Conservation (phyloP, 2,329 filamentous ascomycete species). For the Ascochyta rabiei region DNA sequence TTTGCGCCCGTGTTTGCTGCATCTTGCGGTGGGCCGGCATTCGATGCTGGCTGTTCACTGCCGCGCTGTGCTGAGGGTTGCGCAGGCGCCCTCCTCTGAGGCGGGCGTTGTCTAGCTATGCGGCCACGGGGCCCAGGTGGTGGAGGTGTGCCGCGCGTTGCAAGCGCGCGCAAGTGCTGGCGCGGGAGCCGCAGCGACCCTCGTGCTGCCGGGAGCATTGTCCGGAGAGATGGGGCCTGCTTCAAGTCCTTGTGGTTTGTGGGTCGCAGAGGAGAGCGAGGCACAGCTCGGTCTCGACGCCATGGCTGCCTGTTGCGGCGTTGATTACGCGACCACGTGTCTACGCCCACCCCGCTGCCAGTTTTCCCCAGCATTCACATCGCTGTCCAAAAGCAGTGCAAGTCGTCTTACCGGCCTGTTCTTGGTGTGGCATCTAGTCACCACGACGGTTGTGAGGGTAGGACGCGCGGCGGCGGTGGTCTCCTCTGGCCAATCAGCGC, state of each 20-base stretch:
- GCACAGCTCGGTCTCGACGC: too few relatives aligned
- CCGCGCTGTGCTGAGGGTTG: slow-evolving; percentile 19
- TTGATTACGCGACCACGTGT: slow-evolving; percentile 4
- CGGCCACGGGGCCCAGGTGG: slow-evolving; percentile 33
- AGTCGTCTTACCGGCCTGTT: too few relatives aligned
- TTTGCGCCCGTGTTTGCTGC: slow-evolving; percentile 1
- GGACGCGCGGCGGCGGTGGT: too few relatives aligned
- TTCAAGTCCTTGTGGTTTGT: too few relatives aligned
- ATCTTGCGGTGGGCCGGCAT: slow-evolving; percentile 6
- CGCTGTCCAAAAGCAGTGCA: too few relatives aligned
- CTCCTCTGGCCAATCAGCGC: slow-evolving; percentile 1
- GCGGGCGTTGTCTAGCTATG: slow-evolving; percentile 24
- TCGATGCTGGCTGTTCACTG: slow-evolving; percentile 10
- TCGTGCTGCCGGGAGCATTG: slow-evolving; percentile 35
- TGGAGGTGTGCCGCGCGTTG: slow-evolving; percentile 27
- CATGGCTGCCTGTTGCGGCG: neutral
- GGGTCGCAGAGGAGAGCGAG: too few relatives aligned
- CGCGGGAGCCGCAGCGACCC: slow-evolving; percentile 39
- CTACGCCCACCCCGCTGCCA: neutral
- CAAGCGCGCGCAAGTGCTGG: slow-evolving; percentile 28
- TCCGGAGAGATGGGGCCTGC: neutral
- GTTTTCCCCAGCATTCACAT: neutral
- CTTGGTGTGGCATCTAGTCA: neutral
- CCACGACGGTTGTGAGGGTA: neutral
- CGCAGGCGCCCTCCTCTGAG: slow-evolving; percentile 15